These are phyloP conservation scores for Trichosporon asahii DNA, from an alignment of 1,284 basidiomycete genomes.

Conservation along the genomic window DNA sequence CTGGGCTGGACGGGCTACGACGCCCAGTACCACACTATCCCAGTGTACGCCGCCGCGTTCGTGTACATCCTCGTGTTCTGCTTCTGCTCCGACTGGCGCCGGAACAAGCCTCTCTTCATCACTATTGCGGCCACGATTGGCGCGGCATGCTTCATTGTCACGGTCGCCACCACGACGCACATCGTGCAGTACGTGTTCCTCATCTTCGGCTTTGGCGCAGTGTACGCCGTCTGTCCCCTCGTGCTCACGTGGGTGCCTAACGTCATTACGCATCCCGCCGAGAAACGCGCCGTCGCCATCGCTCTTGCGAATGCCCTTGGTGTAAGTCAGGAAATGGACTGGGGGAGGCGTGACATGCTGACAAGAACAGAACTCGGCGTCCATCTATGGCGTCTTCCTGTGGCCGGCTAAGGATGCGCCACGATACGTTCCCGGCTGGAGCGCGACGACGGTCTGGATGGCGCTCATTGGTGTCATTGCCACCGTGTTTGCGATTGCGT, in stretches of 20 bases:
- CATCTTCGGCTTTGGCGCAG: slow-evolving; percentile 54
- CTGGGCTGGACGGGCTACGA: slow-evolving; percentile 43
- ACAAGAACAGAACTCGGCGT: slow-evolving; percentile 34
- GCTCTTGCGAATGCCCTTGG: slow-evolving; percentile 51
- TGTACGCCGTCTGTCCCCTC: slow-evolving; percentile 54
- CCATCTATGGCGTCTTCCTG: slow-evolving; percentile 55
- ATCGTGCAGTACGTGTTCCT: slow-evolving; percentile 55
- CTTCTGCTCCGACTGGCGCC: slow-evolving; percentile 50
- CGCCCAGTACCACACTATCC: slow-evolving; percentile 56
- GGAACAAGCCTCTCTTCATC: slow-evolving; percentile 52
- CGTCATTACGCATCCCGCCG: slow-evolving; percentile 46
- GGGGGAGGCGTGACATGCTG: background rate
- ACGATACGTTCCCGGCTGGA: slow-evolving; percentile 53
- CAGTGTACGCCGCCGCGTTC: slow-evolving; percentile 50
- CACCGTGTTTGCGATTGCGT: slow-evolving; percentile 44
- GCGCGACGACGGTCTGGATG: slow-evolving; percentile 50
- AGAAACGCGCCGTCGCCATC: slow-evolving; percentile 52
- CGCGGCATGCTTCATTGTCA: slow-evolving; percentile 52
- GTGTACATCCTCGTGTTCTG: slow-evolving; percentile 52
- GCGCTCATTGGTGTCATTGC: slow-evolving; percentile 46
- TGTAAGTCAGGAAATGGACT: background rate
- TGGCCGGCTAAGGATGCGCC: slow-evolving; percentile 53
- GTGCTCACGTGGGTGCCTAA: slow-evolving; percentile 52
- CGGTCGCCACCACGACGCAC: slow-evolving; percentile 43
- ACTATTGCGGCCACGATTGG: slow-evolving; percentile 39